phyloP scores from a whole-genome alignment of 176 grass and related monocot genomes.

The Dactylis glomerata region DNA sequence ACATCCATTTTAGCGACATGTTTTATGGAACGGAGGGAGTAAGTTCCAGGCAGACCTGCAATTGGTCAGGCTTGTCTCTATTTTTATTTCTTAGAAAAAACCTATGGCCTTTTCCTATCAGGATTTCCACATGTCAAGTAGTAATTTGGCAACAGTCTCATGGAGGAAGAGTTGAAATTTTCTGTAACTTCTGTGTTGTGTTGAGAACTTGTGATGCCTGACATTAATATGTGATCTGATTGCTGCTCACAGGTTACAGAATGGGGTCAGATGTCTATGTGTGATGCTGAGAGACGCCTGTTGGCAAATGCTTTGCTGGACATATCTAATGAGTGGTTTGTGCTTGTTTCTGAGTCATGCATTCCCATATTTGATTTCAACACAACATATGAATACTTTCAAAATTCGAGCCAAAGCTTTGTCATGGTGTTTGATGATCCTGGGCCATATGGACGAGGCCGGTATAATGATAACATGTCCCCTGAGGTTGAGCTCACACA shows the following conservation, averaged over 20 bases:
- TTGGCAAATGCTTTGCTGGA: slow-evolving; percentile 86
- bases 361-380: slow-evolving; percentile 83
- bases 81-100: neutral
- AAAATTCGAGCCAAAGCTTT: slow-evolving; percentile 66
- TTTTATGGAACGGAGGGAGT: too few species aligned
- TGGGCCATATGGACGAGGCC: slow-evolving; percentile 82
- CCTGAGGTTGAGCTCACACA: slow-evolving; percentile 82
- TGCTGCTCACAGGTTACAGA: slow-evolving; percentile 61
- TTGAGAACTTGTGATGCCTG: slow-evolving; percentile 17
- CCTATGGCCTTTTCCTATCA: neutral
- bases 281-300: slow-evolving; percentile 90
- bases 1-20: too few species aligned
- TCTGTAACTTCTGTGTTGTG: neutral
- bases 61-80: neutral
- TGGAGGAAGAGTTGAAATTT: neutral
- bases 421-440: slow-evolving; percentile 69
- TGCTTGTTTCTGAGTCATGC: slow-evolving; percentile 89
- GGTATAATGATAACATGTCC: slow-evolving; percentile 79
- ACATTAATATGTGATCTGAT: slow-evolving; percentile 31
- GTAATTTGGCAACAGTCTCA: neutral
- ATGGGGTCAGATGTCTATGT: slow-evolving; percentile 96
- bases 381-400: slow-evolving; percentile 77
- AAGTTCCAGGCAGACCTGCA: neutral
- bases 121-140: neutral
- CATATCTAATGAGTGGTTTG: slow-evolving; percentile 82